Evolutionary conservation across 78 protist species (phyloP), one percentile per base, ranked within the genome.

Genomic region (Dictyostelium firmibasis): DNA sequence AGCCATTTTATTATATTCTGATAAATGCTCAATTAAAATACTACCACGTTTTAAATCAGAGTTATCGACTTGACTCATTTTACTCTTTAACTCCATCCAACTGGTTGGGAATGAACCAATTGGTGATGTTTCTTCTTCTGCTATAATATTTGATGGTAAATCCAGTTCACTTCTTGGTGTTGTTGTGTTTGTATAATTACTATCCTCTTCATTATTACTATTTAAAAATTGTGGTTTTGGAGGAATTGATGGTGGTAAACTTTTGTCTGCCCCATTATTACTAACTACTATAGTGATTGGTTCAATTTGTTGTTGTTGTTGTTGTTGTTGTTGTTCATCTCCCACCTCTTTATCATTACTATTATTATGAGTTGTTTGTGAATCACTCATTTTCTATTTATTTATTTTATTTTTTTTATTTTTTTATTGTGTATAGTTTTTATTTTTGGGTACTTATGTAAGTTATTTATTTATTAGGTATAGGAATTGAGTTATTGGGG

Each of bases 1-100:
- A n/a, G 86, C 86, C 87, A 89, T 62, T 81, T 81, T 89, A 70
- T 89, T 60, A 41, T 64, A 62, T 62, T 89, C 94, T 29, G 94
- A 69, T 57, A 89, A 47, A 33, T 89, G 94, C 29, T 89, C 94
- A 25, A 89, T 89, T 23, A 89, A 69, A 7, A 89, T 57, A 16
- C 74, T 44, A 25, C 94, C 94, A 38, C 94, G 70, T 62, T 89
- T 89, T n/a, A 76, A 33, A 69, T 81, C 94, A 1, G 62, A 50
- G 16, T 64, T 81, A 33, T 81, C 86, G 3, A 81, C 14, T 8
- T 67, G 27, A 43, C 82, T 89, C 94, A 89, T 89, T 81, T 81
- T 89, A 36, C 33, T 81, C 16, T 89, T 83, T 47, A 89, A 69
- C 1, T 35, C 38, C 13, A 85, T 78, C 94, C 94, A 89, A 69